Evolutionary conservation across 768 basidiomycete genomes (phyloP).

Genomic region (Clitopilus hobsonii): DNA sequence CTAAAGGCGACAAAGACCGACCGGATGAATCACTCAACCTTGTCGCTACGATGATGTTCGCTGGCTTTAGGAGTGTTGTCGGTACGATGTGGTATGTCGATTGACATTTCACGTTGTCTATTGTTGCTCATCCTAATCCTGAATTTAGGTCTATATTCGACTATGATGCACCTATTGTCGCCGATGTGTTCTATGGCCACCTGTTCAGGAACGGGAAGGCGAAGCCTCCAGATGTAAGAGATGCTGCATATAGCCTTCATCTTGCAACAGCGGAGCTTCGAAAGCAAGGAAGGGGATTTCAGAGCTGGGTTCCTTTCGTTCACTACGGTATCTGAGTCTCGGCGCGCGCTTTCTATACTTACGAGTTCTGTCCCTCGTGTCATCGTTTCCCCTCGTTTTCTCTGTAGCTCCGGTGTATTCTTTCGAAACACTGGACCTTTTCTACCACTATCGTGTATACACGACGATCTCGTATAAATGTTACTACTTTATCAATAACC

Average conservation of each 20-base stretch:
- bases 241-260: not conserved
- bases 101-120: not conserved
- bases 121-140: not conserved
- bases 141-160: not conserved
- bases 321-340: not conserved
- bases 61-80: conserved; percentile 12
- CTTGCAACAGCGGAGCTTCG: not conserved
- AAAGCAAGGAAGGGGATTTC: not conserved
- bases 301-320: not conserved
- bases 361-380: no score
- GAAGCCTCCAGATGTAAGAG: not conserved
- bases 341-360: no score
- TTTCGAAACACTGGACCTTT: no score
- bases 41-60: conserved; percentile 8
- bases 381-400: no score
- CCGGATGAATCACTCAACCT: conserved; percentile 11
- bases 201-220: not conserved
- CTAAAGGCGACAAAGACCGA: not conserved
- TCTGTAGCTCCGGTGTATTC: no score
- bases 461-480: no score
- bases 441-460: no score
- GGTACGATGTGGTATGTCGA: conserved; percentile 9
- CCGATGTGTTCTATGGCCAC: not conserved
- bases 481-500: no score
- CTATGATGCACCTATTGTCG: not conserved